A percentile compares a stretch with the other conserved stretches of the same genome.
Conservation (phyloP, 2,329 filamentous ascomycete genomes). For the Microdochium nivale region DNA sequence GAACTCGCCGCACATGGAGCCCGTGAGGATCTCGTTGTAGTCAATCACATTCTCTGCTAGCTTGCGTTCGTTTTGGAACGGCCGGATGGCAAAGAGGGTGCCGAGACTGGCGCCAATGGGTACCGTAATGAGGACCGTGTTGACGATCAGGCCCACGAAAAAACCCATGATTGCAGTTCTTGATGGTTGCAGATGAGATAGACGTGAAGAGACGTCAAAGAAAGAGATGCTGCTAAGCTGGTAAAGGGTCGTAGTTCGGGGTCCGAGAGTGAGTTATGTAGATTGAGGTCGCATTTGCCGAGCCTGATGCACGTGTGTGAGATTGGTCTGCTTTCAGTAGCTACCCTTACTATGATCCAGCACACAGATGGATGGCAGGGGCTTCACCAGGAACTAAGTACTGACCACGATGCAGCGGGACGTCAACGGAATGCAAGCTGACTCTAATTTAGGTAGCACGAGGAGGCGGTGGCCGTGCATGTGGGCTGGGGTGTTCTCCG, state of each 20-base stretch:
- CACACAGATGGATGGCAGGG: too few relatives aligned
- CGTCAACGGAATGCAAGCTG: not conserved
- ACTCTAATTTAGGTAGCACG: not conserved
- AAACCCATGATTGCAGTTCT: slow-evolving; percentile 21
- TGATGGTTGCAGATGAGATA: slow-evolving; percentile 2
- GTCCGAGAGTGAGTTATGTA: too few relatives aligned
- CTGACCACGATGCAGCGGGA: too few relatives aligned
- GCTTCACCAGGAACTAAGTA: slow-evolving; percentile 1
- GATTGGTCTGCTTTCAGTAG: too few relatives aligned
- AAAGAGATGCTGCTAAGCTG: too few relatives aligned
- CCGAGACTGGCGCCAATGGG: slow-evolving; percentile 41
- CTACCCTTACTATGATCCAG: too few relatives aligned
- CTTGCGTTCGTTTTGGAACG: slow-evolving; percentile 31
- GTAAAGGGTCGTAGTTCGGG: too few relatives aligned
- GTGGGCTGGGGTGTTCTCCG: not conserved
- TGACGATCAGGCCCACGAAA: slow-evolving; percentile 33
- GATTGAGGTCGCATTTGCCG: too few relatives aligned
- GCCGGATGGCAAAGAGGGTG: slow-evolving; percentile 30
- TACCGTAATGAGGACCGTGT: slow-evolving; percentile 38
- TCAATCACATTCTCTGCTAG: slow-evolving; percentile 10
- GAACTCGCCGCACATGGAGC: not conserved
- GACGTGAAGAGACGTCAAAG: too few relatives aligned
- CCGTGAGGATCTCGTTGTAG: slow-evolving; percentile 3
- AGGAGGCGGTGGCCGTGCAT: not conserved
- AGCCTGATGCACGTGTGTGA: too few relatives aligned